Evolutionary conservation across 2,329 filamentous ascomycete species (phyloP), one percentile per base, ranked within the genome.

Genomic region (Trichoderma sp.): DNA sequence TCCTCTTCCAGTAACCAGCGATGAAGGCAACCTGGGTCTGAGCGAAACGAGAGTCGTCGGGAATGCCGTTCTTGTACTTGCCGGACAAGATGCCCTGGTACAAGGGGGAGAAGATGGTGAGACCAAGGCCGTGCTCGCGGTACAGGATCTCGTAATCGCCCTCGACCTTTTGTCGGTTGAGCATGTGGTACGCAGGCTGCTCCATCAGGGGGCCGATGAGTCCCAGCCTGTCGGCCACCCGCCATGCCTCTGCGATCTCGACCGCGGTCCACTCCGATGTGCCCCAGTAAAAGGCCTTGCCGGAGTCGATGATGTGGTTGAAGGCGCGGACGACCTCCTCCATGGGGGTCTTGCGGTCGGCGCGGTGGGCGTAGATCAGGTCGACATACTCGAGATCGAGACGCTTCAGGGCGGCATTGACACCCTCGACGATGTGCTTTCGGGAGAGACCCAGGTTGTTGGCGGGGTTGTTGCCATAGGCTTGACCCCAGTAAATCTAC

Each of bases 201-300:
- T 92, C 90, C 81, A 91, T 87, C 36, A 91, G 76, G 3, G 90
- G 90, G 8, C 88, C 89, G 73, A 92, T 86, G 53, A 92, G 82
- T 15, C 86, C 84, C 9, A 91, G 84, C 74, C 84, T 85, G 74
- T 91, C 88, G 39, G 90, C 88, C 73, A 88, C 84, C 15, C 87
- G 83, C 83, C 87, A 88, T 0, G 90, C 90, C 71, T 88, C 85
- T 6, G 87, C 85, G 77, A 92, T 91, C 81, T 92, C 89, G 72
- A 87, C 86, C 57, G 90, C 88, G 73, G 84, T 85, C 90, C 90
- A 92, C 79, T 92, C 88, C 0, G 88, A 91, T 0, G 90, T 92
- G 55, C 90, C 90, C 90, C 90, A 92, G 83, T 92, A 92, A 74
- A 93, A 88, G 3, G 89, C 88, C 81, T 92, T 90, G 74, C 91